Conservation (phyloP, 2,329 filamentous ascomycete species). For the Harringtonia aguacate region DNA sequence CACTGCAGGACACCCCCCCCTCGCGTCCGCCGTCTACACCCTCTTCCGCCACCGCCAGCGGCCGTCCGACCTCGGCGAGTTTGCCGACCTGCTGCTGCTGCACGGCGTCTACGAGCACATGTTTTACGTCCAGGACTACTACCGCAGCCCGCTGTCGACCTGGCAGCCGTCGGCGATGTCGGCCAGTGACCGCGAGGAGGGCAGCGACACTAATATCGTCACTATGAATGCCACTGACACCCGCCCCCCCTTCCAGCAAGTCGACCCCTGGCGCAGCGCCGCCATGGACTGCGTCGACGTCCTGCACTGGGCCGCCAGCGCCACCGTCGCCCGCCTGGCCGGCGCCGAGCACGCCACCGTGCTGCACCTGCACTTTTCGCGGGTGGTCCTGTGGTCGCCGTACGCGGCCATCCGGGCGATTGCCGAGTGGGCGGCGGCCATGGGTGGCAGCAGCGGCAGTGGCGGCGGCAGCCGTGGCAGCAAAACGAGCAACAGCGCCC, state of each 20-base stretch:
- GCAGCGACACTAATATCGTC: no score
- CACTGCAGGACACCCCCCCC: slow-evolving; percentile 1
- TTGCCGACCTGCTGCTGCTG: slow-evolving; percentile 2
- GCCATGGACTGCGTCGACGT: slow-evolving; percentile 39
- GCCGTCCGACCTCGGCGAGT: slow-evolving; percentile 6
- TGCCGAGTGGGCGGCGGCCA: slow-evolving; percentile 22
- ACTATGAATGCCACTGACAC: not conserved
- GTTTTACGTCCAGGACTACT: slow-evolving; percentile 7
- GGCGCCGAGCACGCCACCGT: slow-evolving; percentile 44
- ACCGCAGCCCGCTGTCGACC: slow-evolving; percentile 8
- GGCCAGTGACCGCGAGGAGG: no score
- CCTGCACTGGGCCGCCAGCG: slow-evolving; percentile 47
- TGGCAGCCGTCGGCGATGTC: slow-evolving; percentile 14
- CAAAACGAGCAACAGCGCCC: slow-evolving; percentile 8
- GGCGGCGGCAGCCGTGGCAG: no score
- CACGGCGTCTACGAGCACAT: slow-evolving; percentile 8
- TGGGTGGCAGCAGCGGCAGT: no score
- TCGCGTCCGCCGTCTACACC: slow-evolving; percentile 1
- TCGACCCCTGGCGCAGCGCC: slow-evolving; percentile 29
- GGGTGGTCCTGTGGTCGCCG: slow-evolving; percentile 40
- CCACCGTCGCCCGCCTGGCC: slow-evolving; percentile 32
- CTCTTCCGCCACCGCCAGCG: slow-evolving; percentile 4
- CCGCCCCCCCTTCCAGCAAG: slow-evolving; percentile 4
- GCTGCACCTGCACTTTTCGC: slow-evolving; percentile 42
- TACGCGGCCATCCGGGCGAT: slow-evolving; percentile 32